A percentile compares a stretch with the other conserved stretches of the same genome.
Evolutionary conservation across 495 filamentous ascomycete species (phyloP).

Genomic region (Chaetomium tenue): DNA sequence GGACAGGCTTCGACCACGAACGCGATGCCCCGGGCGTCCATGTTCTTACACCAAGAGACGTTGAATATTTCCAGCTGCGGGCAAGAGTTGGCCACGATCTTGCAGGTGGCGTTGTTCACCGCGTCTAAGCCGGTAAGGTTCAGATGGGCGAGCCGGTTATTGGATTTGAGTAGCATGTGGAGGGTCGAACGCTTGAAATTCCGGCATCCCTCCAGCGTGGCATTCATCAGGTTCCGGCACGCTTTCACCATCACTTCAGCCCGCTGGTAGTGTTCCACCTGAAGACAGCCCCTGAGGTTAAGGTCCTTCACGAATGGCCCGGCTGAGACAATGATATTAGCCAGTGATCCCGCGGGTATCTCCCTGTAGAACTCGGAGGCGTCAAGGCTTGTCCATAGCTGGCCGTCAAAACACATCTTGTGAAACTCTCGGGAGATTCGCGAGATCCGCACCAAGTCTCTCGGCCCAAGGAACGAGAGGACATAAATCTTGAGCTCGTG

Average conservation of each 20-base stretch:
- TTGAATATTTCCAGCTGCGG: constrained; percentile 78
- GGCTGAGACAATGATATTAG: constrained; percentile 78
- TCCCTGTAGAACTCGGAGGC: constrained; percentile 81
- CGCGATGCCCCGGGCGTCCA: constrained; percentile 78
- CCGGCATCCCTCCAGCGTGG: constrained; percentile 82
- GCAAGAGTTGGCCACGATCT: constrained; percentile 81
- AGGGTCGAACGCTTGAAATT: constrained; percentile 74
- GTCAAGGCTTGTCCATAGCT: constrained; percentile 84
- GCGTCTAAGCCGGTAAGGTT: constrained; percentile 78
- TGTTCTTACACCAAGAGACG: constrained; percentile 84
- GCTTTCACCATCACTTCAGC: constrained; percentile 71
- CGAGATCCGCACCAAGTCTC: constrained; percentile 79
- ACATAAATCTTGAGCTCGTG: constrained; percentile 77
- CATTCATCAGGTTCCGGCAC: constrained; percentile 82
- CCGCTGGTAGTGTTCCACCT: constrained; percentile 74
- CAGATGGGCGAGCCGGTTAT: constrained; percentile 72
- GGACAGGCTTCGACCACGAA: constrained; percentile 69
- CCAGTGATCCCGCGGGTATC: constrained; percentile 77
- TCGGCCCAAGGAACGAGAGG: constrained; percentile 71
- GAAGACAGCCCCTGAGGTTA: constrained; percentile 63
- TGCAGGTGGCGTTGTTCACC: constrained; percentile 82
- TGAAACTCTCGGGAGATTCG: constrained; percentile 78
- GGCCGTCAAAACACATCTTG: constrained; percentile 88
- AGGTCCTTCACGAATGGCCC: constrained; percentile 89
- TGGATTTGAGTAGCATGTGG: constrained; percentile 75